Conservation (phyloP, 1,284 basidiomycete genomes). For the Microbotryum intermedium region DNA sequence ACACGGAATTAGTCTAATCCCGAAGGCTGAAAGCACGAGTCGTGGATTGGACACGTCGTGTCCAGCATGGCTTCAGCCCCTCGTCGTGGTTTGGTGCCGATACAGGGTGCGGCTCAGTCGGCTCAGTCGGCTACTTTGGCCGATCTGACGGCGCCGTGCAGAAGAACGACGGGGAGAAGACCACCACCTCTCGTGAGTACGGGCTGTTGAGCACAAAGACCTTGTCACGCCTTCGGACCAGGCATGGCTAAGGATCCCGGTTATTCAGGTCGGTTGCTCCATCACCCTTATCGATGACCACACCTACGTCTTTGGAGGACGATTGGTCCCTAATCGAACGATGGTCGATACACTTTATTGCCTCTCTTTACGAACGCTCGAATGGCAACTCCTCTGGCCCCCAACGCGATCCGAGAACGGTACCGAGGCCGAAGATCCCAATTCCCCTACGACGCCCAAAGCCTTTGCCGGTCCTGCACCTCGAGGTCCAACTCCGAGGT, state of each 20-base stretch:
- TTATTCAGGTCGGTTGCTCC: constrained; percentile 42
- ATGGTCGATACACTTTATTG: constrained; percentile 82
- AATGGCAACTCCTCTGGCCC: constrained; percentile 64
- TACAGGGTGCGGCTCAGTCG: no score
- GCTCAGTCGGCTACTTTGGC: neutral
- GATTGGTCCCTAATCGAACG: constrained; percentile 70
- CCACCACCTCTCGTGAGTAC: constrained; percentile 17
- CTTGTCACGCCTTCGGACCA: neutral
- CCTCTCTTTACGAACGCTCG: constrained; percentile 67
- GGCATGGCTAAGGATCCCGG: neutral
- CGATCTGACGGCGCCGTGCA: constrained; percentile 10
- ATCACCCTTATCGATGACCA: constrained; percentile 73
- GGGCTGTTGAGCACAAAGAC: neutral
- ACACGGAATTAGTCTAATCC: no score
- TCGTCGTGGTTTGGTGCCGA: no score
- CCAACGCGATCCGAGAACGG: neutral
- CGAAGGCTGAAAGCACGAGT: no score
- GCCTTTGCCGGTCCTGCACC: constrained; percentile 3
- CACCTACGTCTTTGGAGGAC: constrained; percentile 82
- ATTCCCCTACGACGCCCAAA: neutral
- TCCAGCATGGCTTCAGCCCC: no score
- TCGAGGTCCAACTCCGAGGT: no score
- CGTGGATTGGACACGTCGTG: no score
- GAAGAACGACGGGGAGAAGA: constrained; percentile 4
- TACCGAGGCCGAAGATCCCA: neutral